These are phyloP conservation scores for Penicillium ucsense DNA, from an alignment of 495 filamentous ascomycete genomes.

Conservation along the genomic window DNA sequence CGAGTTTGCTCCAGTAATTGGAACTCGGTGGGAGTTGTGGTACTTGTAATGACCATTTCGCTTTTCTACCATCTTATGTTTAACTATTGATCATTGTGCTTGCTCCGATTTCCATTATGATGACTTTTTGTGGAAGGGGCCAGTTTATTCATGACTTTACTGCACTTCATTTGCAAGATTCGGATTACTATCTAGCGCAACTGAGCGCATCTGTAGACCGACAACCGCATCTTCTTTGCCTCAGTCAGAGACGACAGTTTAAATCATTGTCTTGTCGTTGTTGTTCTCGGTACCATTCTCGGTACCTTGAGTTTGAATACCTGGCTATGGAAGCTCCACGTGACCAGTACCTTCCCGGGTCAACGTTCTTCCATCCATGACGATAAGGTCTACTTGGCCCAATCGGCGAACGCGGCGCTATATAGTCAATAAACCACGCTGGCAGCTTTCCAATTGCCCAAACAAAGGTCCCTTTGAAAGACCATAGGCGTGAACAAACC, in stretches of 20 bases:
- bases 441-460: not conserved
- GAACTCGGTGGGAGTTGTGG: too few species aligned
- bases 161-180: too few species aligned
- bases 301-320: not conserved
- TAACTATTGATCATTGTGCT: constrained; percentile 1
- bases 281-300: not conserved
- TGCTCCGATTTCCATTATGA: not conserved
- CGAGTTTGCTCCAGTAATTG: too few species aligned
- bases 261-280: not conserved
- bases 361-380: constrained; percentile 12
- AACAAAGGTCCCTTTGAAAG: not conserved
- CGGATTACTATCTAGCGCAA: too few species aligned
- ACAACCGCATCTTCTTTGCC: too few species aligned
- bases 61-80: not conserved
- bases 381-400: constrained; percentile 17
- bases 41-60: too few species aligned
- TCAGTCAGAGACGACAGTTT: too few species aligned
- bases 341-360: constrained; percentile 6
- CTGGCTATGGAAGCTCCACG: constrained; percentile 6
- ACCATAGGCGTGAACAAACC: not conserved
- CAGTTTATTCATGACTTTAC: not conserved
- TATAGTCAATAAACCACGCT: not conserved
- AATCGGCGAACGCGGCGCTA: constrained; percentile 3
- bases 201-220: too few species aligned
- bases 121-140: too few species aligned